Percentiles rank a stretch among this genome's conserved stretches.
Conservation (phyloP, 805 yeast genomes). For the Komagataella populi region DNA sequence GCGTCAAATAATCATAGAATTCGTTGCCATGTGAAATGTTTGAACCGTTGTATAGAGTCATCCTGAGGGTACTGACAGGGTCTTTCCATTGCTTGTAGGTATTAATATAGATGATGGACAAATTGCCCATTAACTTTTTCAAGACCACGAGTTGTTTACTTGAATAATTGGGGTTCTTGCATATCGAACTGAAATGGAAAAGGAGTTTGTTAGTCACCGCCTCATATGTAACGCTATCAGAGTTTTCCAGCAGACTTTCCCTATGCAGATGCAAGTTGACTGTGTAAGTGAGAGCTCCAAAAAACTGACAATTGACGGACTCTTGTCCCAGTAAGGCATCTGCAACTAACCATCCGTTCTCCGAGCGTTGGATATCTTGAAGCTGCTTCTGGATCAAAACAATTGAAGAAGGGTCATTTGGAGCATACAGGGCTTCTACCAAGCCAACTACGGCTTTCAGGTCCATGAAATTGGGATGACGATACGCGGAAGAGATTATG, state of each 20-base stretch:
- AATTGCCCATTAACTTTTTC: conserved; percentile 42
- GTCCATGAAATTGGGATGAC: not conserved
- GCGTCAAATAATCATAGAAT: not conserved
- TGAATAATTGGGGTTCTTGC: not conserved
- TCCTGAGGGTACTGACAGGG: conserved; percentile 20
- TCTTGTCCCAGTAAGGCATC: conserved; percentile 27
- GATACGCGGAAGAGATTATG: not conserved
- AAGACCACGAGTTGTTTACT: conserved; percentile 25
- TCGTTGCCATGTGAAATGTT: not conserved
- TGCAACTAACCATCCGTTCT: conserved; percentile 45
- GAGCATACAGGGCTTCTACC: conserved; percentile 16
- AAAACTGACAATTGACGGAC: conserved; percentile 43
- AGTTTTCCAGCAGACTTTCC: not conserved
- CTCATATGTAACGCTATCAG: not conserved
- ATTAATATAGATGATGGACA: conserved; percentile 32
- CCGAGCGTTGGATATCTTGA: conserved; percentile 44
- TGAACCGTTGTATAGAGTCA: conserved; percentile 4
- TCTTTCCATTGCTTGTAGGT: conserved; percentile 23
- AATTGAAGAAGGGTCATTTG: conserved; percentile 24
- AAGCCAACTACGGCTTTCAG: not conserved
- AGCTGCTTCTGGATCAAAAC: conserved; percentile 35
- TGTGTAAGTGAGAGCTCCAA: conserved; percentile 72
- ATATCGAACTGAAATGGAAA: not conserved
- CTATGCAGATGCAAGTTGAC: conserved; percentile 27
- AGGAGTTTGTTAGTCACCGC: not conserved